Evolutionary conservation across 176 grass and related monocot species (phyloP), one percentile per base, ranked within the genome.

Genomic region (Phoenix roebelenii): DNA sequence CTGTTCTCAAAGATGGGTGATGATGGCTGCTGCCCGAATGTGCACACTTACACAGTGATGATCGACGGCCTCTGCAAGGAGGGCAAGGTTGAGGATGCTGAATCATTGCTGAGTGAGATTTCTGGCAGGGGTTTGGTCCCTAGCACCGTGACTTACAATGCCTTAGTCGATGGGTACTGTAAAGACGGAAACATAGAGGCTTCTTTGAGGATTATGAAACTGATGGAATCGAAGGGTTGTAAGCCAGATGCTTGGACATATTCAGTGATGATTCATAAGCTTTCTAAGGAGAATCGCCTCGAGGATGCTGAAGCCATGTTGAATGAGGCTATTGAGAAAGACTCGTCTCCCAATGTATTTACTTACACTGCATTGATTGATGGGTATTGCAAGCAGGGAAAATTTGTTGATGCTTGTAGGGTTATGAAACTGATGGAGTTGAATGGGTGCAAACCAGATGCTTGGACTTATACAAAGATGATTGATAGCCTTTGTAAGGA

Each of bases 221-320:
- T 18, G 16, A 68, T 68, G 65, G 65, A 68, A 56, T 20, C 4
- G 14, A 44, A 56, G 54, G 52, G 65, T 2, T 57, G 25, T 55
- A 55, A 55, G 1, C 65, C 65, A 7, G 52, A 68, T 68, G 65
- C 52, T 44, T 56, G 52, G 52, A 68, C 53, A 23, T 55, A 55
- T 55, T 55, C 51, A 35, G 39, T 57, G 52, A 16, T 68, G 25
- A 68, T 68, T 16, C 26, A 57, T 35, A 16, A 18, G 4, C 18
- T 68, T 17, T 68, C 52, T 10, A 68, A 56, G 52, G 52, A 17
- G 25, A 55, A 35, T 22, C 54, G 28, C 22, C 15, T 68, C 3
- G 52, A 57, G 18, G 65, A 68, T 55, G 65, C 65, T 55, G 51
- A 44, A 44, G 28, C 4, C 32, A 68, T 68, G 65, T 28, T 68